Base-by-base conservation (phyloP, 2,329 filamentous ascomycete genomes). In the Phaeoacremonium minimum region DNA sequence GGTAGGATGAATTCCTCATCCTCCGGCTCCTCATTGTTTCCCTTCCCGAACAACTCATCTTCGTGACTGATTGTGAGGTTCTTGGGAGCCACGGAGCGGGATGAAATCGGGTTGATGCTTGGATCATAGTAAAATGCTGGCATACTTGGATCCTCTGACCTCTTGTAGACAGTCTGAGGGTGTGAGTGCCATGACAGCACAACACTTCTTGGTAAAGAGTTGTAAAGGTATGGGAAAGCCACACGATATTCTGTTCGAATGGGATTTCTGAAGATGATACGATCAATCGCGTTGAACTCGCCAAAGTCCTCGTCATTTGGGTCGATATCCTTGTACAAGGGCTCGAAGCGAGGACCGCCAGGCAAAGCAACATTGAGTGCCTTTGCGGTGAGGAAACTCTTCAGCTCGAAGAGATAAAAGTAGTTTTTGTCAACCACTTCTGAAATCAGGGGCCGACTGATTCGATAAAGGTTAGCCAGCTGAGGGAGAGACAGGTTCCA, bases 261-360 rank as follows among this genome's bases (percentile, higher is more conserved):
- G 1, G 91, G 90, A 32, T 86, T 84, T 46, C 93, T 85, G 74
- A 98, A 98, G 49, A 98, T 98, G 63, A 98, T 98, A 49, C 94
- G 87, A 55, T 98, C 93, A 51, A 98, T 98, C 20, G 93, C 93
- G 56, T 98, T 98, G 73, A 98, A 98, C 63, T 98, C 93, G 63
- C 93, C 93, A 63, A 98, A 98, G 56, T 98, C 93, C 61, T 98
- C 93, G 49, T 97, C 91, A 51, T 98, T 98, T 3, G 93, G 93
- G 59, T 98, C 90, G 43, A 98, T 90, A 52, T 98, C 93, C 65
- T 98, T 98, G 72, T 96, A 98, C 15, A 98, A 62, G 16, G 93
- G 93, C 63, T 98, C 93, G 46, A 98, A 98, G 18, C 93, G 83
- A 43, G 93, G 93, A 8, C 93, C 94, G 57, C 93, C 93, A n/a